Evolutionary conservation across 1,284 basidiomycete genomes (phyloP), one percentile per base, ranked within the genome.

Genomic region (Cutaneotrichosporon sp.): DNA sequence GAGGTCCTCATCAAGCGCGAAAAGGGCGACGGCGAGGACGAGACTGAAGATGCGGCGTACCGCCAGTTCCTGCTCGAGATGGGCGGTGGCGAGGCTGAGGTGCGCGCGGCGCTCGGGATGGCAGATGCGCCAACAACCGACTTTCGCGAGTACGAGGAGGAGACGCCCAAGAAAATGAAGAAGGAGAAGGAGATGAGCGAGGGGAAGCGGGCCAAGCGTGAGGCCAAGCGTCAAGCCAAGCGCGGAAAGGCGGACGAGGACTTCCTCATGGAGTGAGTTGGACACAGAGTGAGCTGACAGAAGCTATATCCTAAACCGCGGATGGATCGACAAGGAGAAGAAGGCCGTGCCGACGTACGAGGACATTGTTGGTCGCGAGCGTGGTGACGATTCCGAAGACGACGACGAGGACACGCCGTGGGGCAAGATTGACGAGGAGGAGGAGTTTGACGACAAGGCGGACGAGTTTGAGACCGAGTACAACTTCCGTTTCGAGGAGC

Each of bases 401-500:
- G 73, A 67, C 8, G 76, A 79, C 32, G 69, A 72, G 4, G 76
- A 73, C 34, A 31, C 80, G 61, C 80, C 81, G 5, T 78, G 76
- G 72, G 82, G 82, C 52, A 76, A 77, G 34, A 60, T 81, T n/a
- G 83, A 85, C 32, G 80, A 78, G 40, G 82, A 83, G 34, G 81
- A 82, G 40, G 84, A 88, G n/a, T 90, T 90, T 66, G 89, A 90
- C 51, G 88, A 90, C 16, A 81, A 86, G 57, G 87, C 85, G 0
- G 89, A 91, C 31, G 84, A 84, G 32, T 91, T 90, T 68, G 90
- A 91, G 77, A 86, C 85, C 18, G 89, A 89, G n/a, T 96, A 95
- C 81, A 96, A 96, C 76, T 94, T 94, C 83, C 87, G 93, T 60
- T 96, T 91, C 76, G 92, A 97, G 78, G 93, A 97, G 80, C 90